phyloP scores from a whole-genome alignment of 257 asterid genomes.

The Solanum megistacrolobum region DNA sequence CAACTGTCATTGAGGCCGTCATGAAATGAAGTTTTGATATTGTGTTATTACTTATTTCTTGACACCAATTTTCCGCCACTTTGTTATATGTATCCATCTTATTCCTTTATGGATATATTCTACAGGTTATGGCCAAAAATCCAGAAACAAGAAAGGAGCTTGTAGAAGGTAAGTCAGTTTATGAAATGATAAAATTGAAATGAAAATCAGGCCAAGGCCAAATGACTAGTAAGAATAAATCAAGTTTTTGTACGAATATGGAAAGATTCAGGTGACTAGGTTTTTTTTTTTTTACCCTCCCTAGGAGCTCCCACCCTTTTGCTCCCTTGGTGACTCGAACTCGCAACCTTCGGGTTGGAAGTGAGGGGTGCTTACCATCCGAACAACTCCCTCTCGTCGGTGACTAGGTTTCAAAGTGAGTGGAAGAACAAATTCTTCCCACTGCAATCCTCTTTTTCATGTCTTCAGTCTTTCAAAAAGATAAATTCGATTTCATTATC shows the following conservation, averaged over 20 bases:
- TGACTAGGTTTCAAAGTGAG: background rate
- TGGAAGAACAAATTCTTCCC: background rate
- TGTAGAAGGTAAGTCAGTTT: background rate
- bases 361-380: too few relatives aligned
- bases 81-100: too few relatives aligned
- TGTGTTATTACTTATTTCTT: too few relatives aligned
- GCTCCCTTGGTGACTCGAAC: too few relatives aligned
- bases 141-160: constrained; percentile 2
- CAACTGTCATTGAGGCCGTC: constrained; percentile 26
- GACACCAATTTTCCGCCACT: too few relatives aligned
- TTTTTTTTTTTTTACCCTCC: too few relatives aligned
- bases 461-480: background rate
- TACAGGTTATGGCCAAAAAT: constrained; percentile 1
- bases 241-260: background rate
- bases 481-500: background rate
- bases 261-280: background rate
- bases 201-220: background rate
- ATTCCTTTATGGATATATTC: background rate
- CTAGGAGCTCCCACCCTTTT: too few relatives aligned
- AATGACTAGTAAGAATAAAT: background rate
- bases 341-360: too few relatives aligned
- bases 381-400: too few relatives aligned
- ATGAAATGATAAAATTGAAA: background rate
- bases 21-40: too few relatives aligned
- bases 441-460: background rate